Percentiles rank a stretch among this genome's conserved stretches.
These are phyloP conservation scores for Fusarium lyarnte DNA, from an alignment of 2,329 filamentous ascomycete genomes.

Conservation along the genomic window DNA sequence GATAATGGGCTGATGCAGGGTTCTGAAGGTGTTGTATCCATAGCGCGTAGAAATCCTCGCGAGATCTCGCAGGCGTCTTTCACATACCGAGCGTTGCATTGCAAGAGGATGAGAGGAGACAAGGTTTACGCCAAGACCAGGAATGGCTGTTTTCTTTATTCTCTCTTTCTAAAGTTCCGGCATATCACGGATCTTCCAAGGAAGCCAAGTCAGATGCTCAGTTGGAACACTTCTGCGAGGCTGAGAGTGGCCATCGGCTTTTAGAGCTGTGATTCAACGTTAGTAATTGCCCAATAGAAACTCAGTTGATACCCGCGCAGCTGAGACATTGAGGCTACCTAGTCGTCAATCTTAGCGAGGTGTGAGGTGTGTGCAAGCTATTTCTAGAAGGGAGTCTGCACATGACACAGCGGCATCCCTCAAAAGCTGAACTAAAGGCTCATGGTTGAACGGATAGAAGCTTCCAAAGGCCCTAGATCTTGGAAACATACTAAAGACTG, in stretches of 20 bases:
- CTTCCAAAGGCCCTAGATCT: background rate
- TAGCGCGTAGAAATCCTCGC: slow-evolving; percentile 16
- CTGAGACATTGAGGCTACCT: slow-evolving; percentile 32
- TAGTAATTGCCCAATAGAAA: background rate
- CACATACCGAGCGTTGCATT: slow-evolving; percentile 5
- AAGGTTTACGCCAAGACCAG: slow-evolving; percentile 12
- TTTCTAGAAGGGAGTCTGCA: slow-evolving; percentile 13
- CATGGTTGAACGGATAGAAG: background rate
- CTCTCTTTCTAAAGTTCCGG: background rate
- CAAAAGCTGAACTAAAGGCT: background rate
- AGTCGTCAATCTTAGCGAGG: slow-evolving; percentile 21
- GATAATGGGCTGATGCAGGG: slow-evolving; percentile 41
- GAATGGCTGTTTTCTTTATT: background rate
- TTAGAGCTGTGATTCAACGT: slow-evolving; percentile 5
- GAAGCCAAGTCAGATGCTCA: background rate
- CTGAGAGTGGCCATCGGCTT: background rate
- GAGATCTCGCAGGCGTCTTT: slow-evolving; percentile 7
- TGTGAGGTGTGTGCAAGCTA: slow-evolving; percentile 9
- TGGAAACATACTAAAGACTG: slow-evolving; percentile 1
- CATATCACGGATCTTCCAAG: background rate
- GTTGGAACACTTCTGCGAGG: background rate
- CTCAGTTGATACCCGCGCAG: background rate
- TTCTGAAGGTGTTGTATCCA: slow-evolving; percentile 9
- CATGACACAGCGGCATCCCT: background rate
- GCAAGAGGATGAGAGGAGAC: background rate